phyloP scores from a whole-genome alignment of 306 rosid genomes.

The Erythrophleum fordii region DNA sequence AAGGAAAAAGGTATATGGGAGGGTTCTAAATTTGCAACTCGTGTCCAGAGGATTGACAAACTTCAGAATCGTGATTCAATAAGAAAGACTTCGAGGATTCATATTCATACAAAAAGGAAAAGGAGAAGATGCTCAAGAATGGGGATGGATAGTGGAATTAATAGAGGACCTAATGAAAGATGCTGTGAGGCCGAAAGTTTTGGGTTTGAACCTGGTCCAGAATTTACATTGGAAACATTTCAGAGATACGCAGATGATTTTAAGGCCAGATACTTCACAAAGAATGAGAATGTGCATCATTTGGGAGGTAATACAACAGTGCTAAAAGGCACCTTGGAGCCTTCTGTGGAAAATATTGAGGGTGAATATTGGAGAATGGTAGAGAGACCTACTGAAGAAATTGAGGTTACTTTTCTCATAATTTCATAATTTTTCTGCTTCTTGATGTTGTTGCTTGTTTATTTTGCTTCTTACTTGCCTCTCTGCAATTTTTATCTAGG shows the following conservation, averaged over 20 bases:
- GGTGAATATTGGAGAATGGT: constrained; percentile 99
- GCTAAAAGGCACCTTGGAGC: constrained; percentile 53
- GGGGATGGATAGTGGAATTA: constrained; percentile 62
- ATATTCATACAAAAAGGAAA: constrained; percentile 74
- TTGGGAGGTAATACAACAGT: constrained; percentile 46
- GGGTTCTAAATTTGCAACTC: constrained; percentile 80
- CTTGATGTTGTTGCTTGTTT: not conserved
- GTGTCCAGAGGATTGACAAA: constrained; percentile 94
- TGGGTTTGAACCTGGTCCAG: constrained; percentile 98
- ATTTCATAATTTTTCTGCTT: constrained; percentile 35
- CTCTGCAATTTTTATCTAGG: constrained; percentile 52
- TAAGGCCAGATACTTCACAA: constrained; percentile 71
- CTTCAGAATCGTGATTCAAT: constrained; percentile 87
- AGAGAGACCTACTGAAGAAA: constrained; percentile 92
- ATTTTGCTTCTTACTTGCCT: not conserved
- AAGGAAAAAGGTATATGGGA: constrained; percentile 76
- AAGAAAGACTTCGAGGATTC: constrained; percentile 59
- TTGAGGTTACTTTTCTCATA: too few species aligned
- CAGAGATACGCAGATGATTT: constrained; percentile 85
- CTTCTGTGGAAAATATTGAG: constrained; percentile 80
- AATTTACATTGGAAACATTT: constrained; percentile 78
- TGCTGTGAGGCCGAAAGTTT: constrained; percentile 71
- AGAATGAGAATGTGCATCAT: constrained; percentile 47
- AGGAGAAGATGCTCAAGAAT: constrained; percentile 76
- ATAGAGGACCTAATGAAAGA: constrained; percentile 52